Evolutionary conservation across 2,329 filamentous ascomycete species (phyloP).

Genomic region (Xylariaceae sp.): DNA sequence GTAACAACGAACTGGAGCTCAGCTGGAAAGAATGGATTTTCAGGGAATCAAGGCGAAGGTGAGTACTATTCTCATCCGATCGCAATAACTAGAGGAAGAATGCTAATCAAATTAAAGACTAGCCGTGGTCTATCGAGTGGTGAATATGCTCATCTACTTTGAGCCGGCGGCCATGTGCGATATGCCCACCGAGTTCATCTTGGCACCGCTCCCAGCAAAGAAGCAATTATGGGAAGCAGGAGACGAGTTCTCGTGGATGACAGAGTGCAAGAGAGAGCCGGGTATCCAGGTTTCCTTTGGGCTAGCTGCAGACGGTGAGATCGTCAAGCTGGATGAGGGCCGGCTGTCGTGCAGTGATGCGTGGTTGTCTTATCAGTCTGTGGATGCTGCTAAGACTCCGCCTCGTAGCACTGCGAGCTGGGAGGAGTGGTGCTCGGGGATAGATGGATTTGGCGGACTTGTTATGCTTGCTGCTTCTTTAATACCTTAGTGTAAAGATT

Average conservation of each 20-base stretch:
- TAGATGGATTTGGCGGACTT: conserved; percentile 53
- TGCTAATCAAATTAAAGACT: conserved; percentile 42
- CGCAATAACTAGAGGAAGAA: conserved; percentile 10
- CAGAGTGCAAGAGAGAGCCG: conserved; percentile 39
- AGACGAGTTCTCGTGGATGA: conserved; percentile 45
- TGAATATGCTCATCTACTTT: conserved; percentile 53
- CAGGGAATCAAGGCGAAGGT: conserved; percentile 49
- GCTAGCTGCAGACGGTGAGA: conserved; percentile 42
- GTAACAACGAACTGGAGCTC: conserved; percentile 32
- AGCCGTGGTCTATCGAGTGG: conserved; percentile 47
- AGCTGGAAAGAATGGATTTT: conserved; percentile 51
- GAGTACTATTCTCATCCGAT: not conserved
- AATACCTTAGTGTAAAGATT: conserved; percentile 13
- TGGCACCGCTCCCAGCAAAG: conserved; percentile 51
- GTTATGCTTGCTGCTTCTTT: conserved; percentile 53
- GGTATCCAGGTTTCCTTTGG: conserved; percentile 37
- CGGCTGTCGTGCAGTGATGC: conserved; percentile 37
- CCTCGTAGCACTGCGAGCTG: conserved; percentile 41
- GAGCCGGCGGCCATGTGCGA: conserved; percentile 48
- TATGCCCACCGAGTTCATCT: conserved; percentile 47
- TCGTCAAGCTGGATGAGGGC: conserved; percentile 41
- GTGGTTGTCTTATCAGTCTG: conserved; percentile 21
- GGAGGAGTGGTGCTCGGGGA: conserved; percentile 54
- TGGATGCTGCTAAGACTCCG: conserved; percentile 21
- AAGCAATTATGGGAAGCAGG: conserved; percentile 53